Evolutionary conservation across 208 protist species (phyloP).

Genomic region (Borovskyia barvae): DNA sequence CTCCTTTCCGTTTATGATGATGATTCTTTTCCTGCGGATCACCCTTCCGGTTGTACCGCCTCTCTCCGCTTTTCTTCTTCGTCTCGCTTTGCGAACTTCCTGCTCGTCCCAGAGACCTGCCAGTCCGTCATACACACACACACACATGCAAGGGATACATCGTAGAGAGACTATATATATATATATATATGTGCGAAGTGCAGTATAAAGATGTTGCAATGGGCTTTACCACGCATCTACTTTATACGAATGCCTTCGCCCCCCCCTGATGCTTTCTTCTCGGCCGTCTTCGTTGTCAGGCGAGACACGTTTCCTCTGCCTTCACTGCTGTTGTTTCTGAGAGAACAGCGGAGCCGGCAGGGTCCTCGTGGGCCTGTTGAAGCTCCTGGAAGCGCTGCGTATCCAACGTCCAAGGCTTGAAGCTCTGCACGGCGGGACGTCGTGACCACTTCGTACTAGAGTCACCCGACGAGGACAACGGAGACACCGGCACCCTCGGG

Average conservation of each 20-base stretch:
- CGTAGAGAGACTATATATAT: too few species aligned
- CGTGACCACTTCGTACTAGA: conserved; percentile 20
- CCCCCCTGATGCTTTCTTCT: too few species aligned
- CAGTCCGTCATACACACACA: conserved; percentile 8
- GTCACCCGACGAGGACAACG: conserved; percentile 15
- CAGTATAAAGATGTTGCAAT: conserved; percentile 9
- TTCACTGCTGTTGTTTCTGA: too few species aligned
- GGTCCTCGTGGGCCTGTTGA: neutral
- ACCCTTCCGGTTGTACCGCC: too few species aligned
- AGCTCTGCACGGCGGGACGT: conserved; percentile 18
- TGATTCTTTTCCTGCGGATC: neutral
- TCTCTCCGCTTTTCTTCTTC: too few species aligned
- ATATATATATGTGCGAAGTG: conserved; percentile 7
- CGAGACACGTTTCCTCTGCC: too few species aligned
- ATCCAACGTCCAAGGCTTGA: conserved; percentile 26
- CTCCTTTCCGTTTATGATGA: neutral
- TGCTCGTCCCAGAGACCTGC: too few species aligned
- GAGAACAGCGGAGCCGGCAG: too few species aligned
- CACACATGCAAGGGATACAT: conserved; percentile 6
- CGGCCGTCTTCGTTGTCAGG: too few species aligned
- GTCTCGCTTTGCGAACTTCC: too few species aligned
- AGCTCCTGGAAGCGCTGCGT: conserved; percentile 18
- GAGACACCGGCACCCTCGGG: neutral
- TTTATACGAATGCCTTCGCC: too few species aligned
- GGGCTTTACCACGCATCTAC: too few species aligned